Base-by-base conservation (phyloP, 2,329 filamentous ascomycete genomes). In the Botrytis tulipae region DNA sequence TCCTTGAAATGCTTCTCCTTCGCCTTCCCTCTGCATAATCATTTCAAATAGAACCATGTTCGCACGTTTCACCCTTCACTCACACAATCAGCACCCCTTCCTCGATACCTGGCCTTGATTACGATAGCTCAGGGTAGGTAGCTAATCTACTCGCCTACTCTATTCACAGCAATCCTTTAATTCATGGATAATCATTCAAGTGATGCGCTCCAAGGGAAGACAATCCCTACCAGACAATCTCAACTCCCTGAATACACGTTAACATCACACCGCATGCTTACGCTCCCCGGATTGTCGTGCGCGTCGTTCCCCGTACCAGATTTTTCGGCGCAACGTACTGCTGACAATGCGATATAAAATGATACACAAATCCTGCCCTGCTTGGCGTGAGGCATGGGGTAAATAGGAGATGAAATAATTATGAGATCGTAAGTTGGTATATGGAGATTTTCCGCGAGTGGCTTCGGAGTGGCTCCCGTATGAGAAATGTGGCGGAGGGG, bases 211-310 rank as follows among this genome's bases (percentile, higher is more conserved):
- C 20, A 51, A 42, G n/a, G 16, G 25, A 20, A 8, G 32, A 54
- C 14, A n/a, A 42, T 68, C 25, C 35, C 37, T 40, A 42, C 35
- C 20, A 57, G 16, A 54, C 6, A 54, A n/a, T 1, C 46, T 18
- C 8, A 29, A 29, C 35, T 29, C 46, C 65, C 35, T 68, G 46
- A 57, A 29, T 16, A 54, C 65, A 57, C 65, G 35, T 68, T 68
- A 42, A 57, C 48, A 68, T 68, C 65, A 68, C 65, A 68, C 65
- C 48, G 48, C 65, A 68, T 68, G 46, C 65, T 68, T 68, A 68
- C 48, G 35, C 29, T 37, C 65, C 65, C 65, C 65, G 48, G 65
- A 68, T 68, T 18, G 25, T 57, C 65, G n/a, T 57, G 35, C 65
- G 65, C 48, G 65, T 68, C 25, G 35, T 68, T 57, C 65, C 65